A percentile compares a stretch with the other conserved stretches of the same genome.
phyloP scores from a whole-genome alignment of 2,329 filamentous ascomycete genomes.

The Escovopsis sp. region DNA sequence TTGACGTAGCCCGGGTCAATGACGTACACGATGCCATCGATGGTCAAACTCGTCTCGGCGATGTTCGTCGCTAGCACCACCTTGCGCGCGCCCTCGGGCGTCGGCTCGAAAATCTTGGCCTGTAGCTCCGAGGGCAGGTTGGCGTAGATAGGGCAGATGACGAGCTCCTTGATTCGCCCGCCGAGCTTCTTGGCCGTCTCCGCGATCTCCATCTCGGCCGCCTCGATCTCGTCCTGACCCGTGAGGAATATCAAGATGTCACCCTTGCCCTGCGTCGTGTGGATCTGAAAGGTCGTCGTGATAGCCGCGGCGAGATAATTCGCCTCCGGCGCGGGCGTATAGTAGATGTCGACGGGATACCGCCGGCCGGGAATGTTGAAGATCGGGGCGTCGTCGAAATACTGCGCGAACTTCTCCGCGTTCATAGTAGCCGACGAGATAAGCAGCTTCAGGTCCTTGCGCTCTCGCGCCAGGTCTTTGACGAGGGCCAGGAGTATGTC shows the following conservation, averaged over 20 bases:
- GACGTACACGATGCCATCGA: constrained; percentile 91
- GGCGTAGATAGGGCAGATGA: constrained; percentile 88
- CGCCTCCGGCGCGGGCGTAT: constrained; percentile 77
- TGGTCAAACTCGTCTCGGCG: constrained; percentile 87
- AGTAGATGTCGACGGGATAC: constrained; percentile 84
- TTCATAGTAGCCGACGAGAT: constrained; percentile 94
- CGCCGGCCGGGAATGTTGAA: constrained; percentile 86
- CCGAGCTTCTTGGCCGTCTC: constrained; percentile 82
- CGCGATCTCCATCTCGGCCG: constrained; percentile 66
- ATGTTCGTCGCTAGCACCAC: constrained; percentile 94
- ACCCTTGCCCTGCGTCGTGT: constrained; percentile 68
- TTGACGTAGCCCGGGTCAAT: constrained; percentile 94
- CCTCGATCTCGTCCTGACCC: constrained; percentile 90
- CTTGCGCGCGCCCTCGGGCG: constrained; percentile 70
- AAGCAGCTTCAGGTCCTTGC: constrained; percentile 75
- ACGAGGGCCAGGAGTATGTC: constrained; percentile 80
- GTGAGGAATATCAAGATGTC: constrained; percentile 93
- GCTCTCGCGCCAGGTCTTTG: constrained; percentile 71
- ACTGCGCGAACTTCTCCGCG: constrained; percentile 77
- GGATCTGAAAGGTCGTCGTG: constrained; percentile 89
- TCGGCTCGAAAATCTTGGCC: constrained; percentile 86
- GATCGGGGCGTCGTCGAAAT: constrained; percentile 85
- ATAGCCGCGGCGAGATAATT: constrained; percentile 88
- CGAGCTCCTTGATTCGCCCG: constrained; percentile 66
- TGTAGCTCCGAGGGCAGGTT: constrained; percentile 85